Percentiles rank a stretch among this genome's conserved stretches.
Evolutionary conservation across 768 basidiomycete species (phyloP).

Genomic region (Phylloporus rhodoxanthus): DNA sequence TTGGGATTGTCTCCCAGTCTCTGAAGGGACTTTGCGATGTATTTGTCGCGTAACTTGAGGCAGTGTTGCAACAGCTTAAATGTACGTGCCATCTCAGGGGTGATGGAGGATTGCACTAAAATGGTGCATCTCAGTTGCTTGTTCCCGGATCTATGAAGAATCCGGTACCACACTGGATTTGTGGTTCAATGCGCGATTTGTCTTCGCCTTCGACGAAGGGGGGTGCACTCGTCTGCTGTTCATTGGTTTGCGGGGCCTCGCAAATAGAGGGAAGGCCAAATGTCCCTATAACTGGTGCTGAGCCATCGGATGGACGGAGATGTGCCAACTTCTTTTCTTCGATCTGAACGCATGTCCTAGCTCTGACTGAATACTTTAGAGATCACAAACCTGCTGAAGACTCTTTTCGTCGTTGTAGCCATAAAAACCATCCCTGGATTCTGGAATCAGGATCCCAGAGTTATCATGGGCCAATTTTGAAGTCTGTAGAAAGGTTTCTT

Average conservation of each 20-base stretch:
- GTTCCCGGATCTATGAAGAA: neutral
- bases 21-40: conserved; percentile 82
- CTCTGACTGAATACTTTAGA: neutral
- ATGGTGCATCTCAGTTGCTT: conserved; percentile 3
- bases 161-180: conserved; percentile 28
- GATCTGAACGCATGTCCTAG: conserved; percentile 41
- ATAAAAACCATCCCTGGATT: conserved; percentile 69
- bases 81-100: conserved; percentile 41
- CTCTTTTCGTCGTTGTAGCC: conserved; percentile 76
- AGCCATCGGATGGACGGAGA: conserved; percentile 45
- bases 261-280: conserved; percentile 36
- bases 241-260: conserved; percentile 22
- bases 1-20: conserved; percentile 91
- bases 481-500: neutral
- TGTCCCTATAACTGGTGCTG: conserved; percentile 33
- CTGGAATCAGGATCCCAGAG: conserved; percentile 35
- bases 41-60: conserved; percentile 91
- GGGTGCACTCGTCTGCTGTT: conserved; percentile 8
- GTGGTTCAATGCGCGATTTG: conserved; percentile 28
- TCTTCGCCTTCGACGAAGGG: conserved; percentile 35
- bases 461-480: neutral
- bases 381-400: conserved; percentile 57
- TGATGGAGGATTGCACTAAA: conserved; percentile 22
- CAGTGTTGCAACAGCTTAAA: conserved; percentile 77
- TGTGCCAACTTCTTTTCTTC: conserved; percentile 70